Base-by-base conservation (phyloP, 2,329 filamentous ascomycete species). In the Phialocephala sp. region DNA sequence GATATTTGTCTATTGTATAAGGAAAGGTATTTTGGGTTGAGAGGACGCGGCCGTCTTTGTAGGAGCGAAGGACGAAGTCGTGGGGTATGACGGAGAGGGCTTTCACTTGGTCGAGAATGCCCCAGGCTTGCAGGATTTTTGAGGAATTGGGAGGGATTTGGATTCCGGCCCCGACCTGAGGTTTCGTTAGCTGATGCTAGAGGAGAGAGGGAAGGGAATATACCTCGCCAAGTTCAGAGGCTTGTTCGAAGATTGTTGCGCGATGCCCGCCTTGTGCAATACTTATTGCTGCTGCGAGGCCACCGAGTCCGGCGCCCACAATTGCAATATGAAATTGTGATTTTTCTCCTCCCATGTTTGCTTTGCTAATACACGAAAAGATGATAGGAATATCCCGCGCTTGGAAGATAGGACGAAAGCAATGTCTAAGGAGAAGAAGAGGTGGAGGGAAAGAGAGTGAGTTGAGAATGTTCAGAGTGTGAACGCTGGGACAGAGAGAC, bases 81-180 rank as follows among this genome's bases (percentile, higher is more conserved):
- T 4, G 2, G 4, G 18, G 18, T 20, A 20, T n/a, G 18, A 20
- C 11, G 15, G 43, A 58, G 20, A 36, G 5, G 2, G 32, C 36
- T 60, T 64, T 41, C 20, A 66, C 20, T 35, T 41, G 22, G 14
- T 36, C n/a, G 18, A 65, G 37, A n/a, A 62, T 20, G 18, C 62
- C 62, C 27, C 54, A 39, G 8, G 27, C 27, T n/a, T 58, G 18
- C 4, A 66, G 61, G 37, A 66, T 50, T 4, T 32, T 11, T 8
- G 64, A 24, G 9, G 64, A 59, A 27, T 68, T 66, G 22, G 64
- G 66, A 15, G 64, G 64, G 32, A 68, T 56, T 64, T 63, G 60
- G 18, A 68, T 66, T 36, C 64, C 66, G 12, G 66, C 66, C 9
- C 66, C 66, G 15, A 64, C 43, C 63, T 65, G 18, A 20, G 43